These are phyloP conservation scores for Thermomyces lanuginosus DNA, from an alignment of 2,329 filamentous ascomycete species.

Conservation along the genomic window DNA sequence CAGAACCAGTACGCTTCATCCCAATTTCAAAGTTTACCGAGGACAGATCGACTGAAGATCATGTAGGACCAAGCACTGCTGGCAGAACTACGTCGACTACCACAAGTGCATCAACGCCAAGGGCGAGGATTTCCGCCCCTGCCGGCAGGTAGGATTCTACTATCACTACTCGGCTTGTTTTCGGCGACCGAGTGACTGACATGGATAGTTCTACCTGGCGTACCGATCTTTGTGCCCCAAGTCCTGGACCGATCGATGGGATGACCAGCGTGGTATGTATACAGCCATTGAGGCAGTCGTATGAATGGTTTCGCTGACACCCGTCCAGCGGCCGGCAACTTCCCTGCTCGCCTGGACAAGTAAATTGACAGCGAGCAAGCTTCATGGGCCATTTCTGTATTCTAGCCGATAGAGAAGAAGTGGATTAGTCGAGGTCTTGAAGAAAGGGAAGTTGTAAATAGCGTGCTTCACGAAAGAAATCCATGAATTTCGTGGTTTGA, in stretches of 20 bases:
- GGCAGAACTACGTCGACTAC: constrained; percentile 99
- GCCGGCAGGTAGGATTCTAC: constrained; percentile 60
- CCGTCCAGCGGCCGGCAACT: constrained; percentile 37
- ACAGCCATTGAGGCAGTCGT: background rate
- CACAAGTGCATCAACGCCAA: constrained; percentile 99
- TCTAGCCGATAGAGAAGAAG: constrained; percentile 17
- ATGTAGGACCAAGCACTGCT: constrained; percentile 88
- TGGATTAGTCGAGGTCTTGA: constrained; percentile 9
- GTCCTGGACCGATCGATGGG: constrained; percentile 86
- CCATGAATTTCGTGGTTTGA: no score
- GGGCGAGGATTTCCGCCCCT: constrained; percentile 95
- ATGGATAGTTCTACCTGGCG: constrained; percentile 71
- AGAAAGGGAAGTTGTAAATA: constrained; percentile 18
- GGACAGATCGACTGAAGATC: constrained; percentile 3
- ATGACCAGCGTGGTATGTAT: constrained; percentile 79
- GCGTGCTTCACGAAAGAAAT: no score
- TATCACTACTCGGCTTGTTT: no score
- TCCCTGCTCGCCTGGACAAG: constrained; percentile 35
- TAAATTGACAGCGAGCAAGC: constrained; percentile 19
- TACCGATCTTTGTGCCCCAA: constrained; percentile 97
- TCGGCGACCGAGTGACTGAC: background rate
- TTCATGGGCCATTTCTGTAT: constrained; percentile 22
- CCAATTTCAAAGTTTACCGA: background rate
- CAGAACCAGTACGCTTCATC: constrained; percentile 45
- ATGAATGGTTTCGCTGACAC: constrained; percentile 1